Evolutionary conservation across 257 asterid genomes (phyloP), one percentile per base, ranked within the genome.

Genomic region (Solanum phureja): DNA sequence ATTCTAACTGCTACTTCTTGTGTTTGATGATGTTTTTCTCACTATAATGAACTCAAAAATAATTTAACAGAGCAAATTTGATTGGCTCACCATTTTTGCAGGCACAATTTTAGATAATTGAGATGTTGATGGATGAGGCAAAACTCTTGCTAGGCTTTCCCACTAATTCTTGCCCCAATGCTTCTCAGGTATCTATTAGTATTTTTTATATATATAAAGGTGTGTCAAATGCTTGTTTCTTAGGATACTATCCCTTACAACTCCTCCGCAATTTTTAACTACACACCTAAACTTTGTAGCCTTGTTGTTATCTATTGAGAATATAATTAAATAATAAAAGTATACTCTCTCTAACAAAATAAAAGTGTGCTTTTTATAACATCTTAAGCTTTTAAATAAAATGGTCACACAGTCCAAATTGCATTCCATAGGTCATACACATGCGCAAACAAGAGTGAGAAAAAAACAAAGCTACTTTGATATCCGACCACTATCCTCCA

Each of bases 101-200:
- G 84, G 64, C n/a, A 77, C 14, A 77, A 27, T 29, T 62, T 62
- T 81, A 46, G 85, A 46, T 46, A 29, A 5, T 81, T 46, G 42
- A 73, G 64, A 89, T 90, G 91, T 82, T 69, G 31, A 58, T 19
- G 31, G 86, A 90, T 24, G 90, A 90, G 40, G 91, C 91, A 68
- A 90, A 86, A 83, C 14, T 72, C 23, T 56, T 90, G 83, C 86
- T 90, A 49, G 91, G 91, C 21, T 86, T 90, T 88, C 86, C 91
- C 56, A 86, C 88, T 75, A 83, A 82, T 56, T 71, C 86, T 71
- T 56, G 34, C 60, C 91, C 91, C 35, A 84, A 88, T 38, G 83
- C 86, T 42, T 71, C 58, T 33, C 90, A 89, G 91, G 91, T 60
- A 18, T 77, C 29, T 52, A 52, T 52, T 52, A 52, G 10, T 38